Conservation (phyloP, 768 basidiomycete genomes). For the Podaxis sp. region DNA sequence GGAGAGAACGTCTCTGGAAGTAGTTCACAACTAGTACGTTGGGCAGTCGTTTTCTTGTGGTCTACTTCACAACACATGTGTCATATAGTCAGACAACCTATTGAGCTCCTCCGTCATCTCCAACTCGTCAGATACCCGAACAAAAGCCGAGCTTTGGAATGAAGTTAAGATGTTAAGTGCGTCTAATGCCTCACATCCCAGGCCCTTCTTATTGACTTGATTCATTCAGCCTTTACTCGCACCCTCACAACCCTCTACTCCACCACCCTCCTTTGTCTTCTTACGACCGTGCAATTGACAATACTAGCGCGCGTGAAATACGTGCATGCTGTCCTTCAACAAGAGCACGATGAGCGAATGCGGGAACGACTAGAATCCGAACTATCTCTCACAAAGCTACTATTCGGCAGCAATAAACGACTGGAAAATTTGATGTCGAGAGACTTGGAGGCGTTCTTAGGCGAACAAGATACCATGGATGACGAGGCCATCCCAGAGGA, state of each 20-base stretch:
- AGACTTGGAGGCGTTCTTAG: slow-evolving; percentile 17
- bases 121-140: slow-evolving; percentile 34
- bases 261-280: slow-evolving; percentile 77
- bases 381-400: slow-evolving; percentile 33
- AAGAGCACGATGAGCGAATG: slow-evolving; percentile 54
- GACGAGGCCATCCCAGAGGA: slow-evolving; percentile 45
- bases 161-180: slow-evolving; percentile 86
- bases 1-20: neutral
- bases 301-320: slow-evolving; percentile 82
- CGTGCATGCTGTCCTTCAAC: slow-evolving; percentile 58
- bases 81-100: slow-evolving; percentile 23
- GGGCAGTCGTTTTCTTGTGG: neutral
- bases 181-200: slow-evolving; percentile 18
- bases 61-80: neutral
- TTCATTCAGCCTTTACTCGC: slow-evolving; percentile 70
- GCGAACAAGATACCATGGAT: slow-evolving; percentile 12
- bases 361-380: slow-evolving; percentile 40
- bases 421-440: slow-evolving; percentile 21
- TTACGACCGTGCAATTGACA: slow-evolving; percentile 83
- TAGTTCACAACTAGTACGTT: slow-evolving; percentile 7
- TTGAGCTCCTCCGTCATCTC: slow-evolving; percentile 23
- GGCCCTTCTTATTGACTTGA: neutral
- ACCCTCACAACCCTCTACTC: slow-evolving; percentile 86
- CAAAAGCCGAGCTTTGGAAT: slow-evolving; percentile 86
- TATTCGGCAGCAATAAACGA: slow-evolving; percentile 23